Conservation (phyloP, 129 eudicot genomes). For the Lactuca saligna region DNA sequence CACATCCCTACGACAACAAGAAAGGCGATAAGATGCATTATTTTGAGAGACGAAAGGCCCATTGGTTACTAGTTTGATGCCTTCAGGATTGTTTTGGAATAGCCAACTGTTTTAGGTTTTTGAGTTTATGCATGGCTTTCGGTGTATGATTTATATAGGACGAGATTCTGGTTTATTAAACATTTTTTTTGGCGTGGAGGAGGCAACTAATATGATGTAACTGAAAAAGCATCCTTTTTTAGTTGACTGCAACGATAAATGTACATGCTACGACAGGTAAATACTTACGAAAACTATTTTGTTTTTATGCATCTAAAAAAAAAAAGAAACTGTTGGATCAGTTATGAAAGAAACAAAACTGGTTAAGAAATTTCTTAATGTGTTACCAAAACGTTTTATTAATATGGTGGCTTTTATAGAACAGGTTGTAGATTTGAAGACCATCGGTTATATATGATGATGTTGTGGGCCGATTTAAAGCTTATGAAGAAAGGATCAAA, state of each 20-base stretch:
- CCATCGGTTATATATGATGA: too few relatives aligned
- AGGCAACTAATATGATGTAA: constrained; percentile 7
- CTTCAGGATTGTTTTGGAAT: background rate
- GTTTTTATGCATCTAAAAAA: too few relatives aligned
- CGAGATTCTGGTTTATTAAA: background rate
- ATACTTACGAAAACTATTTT: too few relatives aligned
- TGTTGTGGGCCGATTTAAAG: too few relatives aligned
- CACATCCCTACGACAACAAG: constrained; percentile 16
- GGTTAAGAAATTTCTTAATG: too few relatives aligned
- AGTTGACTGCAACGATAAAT: constrained; percentile 15
- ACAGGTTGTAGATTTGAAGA: too few relatives aligned
- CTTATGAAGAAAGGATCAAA: too few relatives aligned
- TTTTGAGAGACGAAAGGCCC: constrained; percentile 16
- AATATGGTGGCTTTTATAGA: too few relatives aligned
- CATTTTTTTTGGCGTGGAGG: constrained; percentile 2
- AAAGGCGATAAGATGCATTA: constrained; percentile 7
- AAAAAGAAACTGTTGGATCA: too few relatives aligned
- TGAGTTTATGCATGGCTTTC: background rate
- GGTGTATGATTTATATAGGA: constrained; percentile 11
- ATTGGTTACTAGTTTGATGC: constrained; percentile 16
- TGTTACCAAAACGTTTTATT: too few relatives aligned
- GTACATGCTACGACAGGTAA: background rate
- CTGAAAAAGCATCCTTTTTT: background rate
- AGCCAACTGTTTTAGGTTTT: background rate
- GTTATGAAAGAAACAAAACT: too few relatives aligned